Conservation (phyloP, 306 rosid species). For the Elaeagnus macrophylla region DNA sequence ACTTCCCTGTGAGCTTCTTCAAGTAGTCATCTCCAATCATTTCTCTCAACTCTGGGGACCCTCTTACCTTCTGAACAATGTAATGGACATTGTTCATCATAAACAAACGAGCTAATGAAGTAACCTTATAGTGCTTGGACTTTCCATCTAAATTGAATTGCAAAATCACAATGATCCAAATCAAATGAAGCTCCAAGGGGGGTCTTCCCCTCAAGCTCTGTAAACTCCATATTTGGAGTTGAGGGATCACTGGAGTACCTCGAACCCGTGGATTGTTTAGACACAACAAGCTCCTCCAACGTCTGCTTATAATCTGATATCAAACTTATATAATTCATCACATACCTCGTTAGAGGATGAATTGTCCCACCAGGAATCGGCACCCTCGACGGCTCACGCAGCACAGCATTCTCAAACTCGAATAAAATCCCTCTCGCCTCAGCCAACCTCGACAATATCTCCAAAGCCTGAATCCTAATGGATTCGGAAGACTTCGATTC, state of each 20-base stretch:
- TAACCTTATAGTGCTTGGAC: constrained; percentile 80
- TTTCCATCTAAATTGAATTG: constrained; percentile 89
- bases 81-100: constrained; percentile 98
- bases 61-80: constrained; percentile 87
- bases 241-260: constrained; percentile 70
- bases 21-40: constrained; percentile 86
- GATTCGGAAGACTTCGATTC: constrained; percentile 83
- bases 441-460: constrained; percentile 78
- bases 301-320: constrained; percentile 83
- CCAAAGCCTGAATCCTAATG: constrained; percentile 76
- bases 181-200: constrained; percentile 91
- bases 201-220: constrained; percentile 66
- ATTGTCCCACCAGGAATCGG: constrained; percentile 92
- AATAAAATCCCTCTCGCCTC: constrained; percentile 91
- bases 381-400: constrained; percentile 75
- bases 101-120: constrained; percentile 60
- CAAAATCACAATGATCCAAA: constrained; percentile 91
- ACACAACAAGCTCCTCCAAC: constrained; percentile 75
- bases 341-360: constrained; percentile 95
- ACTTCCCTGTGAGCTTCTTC: constrained; percentile 71
- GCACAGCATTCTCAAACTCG: constrained; percentile 90
- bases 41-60: constrained; percentile 79
- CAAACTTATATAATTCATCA: constrained; percentile 89
- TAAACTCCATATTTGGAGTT: constrained; percentile 83
- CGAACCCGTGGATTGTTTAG: constrained; percentile 79